Evolutionary conservation across 78 protist genomes (phyloP).

Genomic region (Cavenderia fasciculata): DNA sequence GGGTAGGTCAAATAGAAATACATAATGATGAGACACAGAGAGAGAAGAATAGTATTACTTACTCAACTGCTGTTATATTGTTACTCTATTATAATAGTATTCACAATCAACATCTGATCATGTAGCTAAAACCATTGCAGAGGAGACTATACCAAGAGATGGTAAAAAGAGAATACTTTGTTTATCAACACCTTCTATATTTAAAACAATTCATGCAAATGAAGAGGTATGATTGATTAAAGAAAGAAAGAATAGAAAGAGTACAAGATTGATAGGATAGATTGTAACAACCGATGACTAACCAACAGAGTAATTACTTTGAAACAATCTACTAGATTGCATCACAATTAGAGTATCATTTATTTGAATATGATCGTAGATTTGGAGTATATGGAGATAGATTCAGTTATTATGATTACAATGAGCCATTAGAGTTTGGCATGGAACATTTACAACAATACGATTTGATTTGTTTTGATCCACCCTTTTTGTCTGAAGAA

Average conservation of each 20-base stretch:
- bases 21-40: not conserved
- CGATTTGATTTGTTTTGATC: constrained; percentile 72
- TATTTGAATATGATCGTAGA: constrained; percentile 68
- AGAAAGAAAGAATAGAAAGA: not conserved
- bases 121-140: constrained; percentile 42
- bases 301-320: too few relatives aligned
- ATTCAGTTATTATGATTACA: constrained; percentile 47
- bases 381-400: constrained; percentile 42
- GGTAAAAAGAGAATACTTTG: constrained; percentile 29
- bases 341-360: constrained; percentile 10
- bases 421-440: constrained; percentile 25
- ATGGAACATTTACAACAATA: not conserved
- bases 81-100: not conserved
- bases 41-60: constrained; percentile 10
- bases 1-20: constrained; percentile 8
- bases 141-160: constrained; percentile 11
- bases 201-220: constrained; percentile 41
- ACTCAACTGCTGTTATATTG: not conserved
- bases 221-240: not conserved
- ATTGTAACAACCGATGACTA: not conserved
- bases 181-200: constrained; percentile 65
- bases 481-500: constrained; percentile 62
- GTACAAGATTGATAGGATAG: not conserved
- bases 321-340: not conserved
- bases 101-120: constrained; percentile 12